Base-by-base conservation (phyloP, 2,329 filamentous ascomycete genomes). In the Microcera coccophila region DNA sequence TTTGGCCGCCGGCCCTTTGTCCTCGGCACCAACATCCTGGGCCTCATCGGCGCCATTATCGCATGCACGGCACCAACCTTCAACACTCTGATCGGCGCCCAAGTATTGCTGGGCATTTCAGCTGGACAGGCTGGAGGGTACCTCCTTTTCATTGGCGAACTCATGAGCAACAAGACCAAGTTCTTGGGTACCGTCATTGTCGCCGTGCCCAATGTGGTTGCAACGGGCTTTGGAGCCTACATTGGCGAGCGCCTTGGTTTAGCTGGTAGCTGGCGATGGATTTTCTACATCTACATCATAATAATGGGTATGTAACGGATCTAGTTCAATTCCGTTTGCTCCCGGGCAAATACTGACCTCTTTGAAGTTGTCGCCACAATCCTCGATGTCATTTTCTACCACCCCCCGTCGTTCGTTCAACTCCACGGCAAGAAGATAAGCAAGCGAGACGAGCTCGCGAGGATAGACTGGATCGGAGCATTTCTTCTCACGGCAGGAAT, bases 1-100 rank as follows among this genome's bases (percentile, higher is more conserved):
- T 69, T 67, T 35, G 67, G 67, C 8, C 45, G 52, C 14, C 51
- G 50, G 8, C 32, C 29, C 17, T 38, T 53, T 12, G 44, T 43
- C 17, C 44, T 55, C 18, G 38, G 41, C 5, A 36, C 50, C 9
- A 48, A 49, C 41, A 17, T 45, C 41, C 39, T 55, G 11, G 53
- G 53, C 2, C 40, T 55, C 38, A 36, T 55, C 29, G 48, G 53
- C 21, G 49, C 44, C 31, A 52, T 55, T 28, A 41, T 55, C 31
- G 53, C 45, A 12, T 44, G 41, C 31, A 50, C 47, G 4, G 39
- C 50, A 14, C 42, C 41, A 38, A 44, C 36, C 28, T 47, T 50
- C 39, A 37, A 50, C 16, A 36, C 41, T 8, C 37, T 55, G 17
- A 51, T 55, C 26, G 50, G 44, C 5, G 53, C 50, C 32, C 45